Percentiles rank a stretch among this genome's conserved stretches.
Conservation (phyloP, 805 yeast species). For the Wickerhamiella azymoides region DNA sequence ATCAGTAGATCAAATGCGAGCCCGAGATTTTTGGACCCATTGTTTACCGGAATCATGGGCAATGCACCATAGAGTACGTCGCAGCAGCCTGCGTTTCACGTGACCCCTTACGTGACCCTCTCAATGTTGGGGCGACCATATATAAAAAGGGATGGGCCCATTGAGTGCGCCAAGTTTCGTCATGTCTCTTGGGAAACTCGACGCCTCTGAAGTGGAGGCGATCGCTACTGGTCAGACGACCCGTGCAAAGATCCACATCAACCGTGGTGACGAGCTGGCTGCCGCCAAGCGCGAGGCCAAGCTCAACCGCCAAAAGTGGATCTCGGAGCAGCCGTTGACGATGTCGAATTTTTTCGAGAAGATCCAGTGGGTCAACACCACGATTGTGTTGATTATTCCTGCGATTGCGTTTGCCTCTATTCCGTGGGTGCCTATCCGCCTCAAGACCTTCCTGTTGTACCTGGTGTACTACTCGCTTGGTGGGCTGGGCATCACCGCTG, state of each 20-base stretch:
- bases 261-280: conserved; percentile 15
- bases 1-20: background rate
- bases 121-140: conserved; percentile 5
- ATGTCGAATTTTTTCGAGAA: conserved; percentile 55
- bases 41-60: background rate
- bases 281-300: conserved; percentile 13
- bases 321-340: conserved; percentile 68
- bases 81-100: background rate
- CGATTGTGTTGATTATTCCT: conserved; percentile 46
- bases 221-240: conserved; percentile 24
- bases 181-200: conserved; percentile 18
- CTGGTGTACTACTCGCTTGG: conserved; percentile 43
- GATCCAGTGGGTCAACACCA: conserved; percentile 60
- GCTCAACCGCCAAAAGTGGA: conserved; percentile 30
- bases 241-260: conserved; percentile 21
- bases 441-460: conserved; percentile 41
- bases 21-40: background rate
- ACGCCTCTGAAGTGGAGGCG: conserved; percentile 24
- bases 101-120: background rate
- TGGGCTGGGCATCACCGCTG: conserved; percentile 64
- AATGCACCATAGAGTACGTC: background rate
- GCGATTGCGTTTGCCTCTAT: conserved; percentile 32
- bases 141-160: background rate
- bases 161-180: background rate
- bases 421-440: conserved; percentile 32